These are phyloP conservation scores for Filobasidium wieringae DNA, from an alignment of 768 basidiomycete genomes.

Conservation along the genomic window DNA sequence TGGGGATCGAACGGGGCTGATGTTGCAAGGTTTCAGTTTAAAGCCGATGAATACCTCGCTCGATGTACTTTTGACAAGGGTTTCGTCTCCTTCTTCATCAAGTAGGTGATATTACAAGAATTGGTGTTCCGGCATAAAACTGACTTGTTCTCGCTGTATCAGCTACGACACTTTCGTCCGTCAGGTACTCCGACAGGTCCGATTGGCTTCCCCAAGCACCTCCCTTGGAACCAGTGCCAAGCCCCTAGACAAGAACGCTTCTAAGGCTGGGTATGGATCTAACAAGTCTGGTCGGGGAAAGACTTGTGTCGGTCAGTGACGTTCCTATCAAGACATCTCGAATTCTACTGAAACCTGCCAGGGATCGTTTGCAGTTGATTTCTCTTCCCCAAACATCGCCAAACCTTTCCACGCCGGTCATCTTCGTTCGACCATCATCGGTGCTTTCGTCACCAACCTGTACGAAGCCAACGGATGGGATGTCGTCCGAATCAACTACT, in stretches of 20 bases:
- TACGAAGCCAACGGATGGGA: slow-evolving; percentile 91
- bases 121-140: too few species aligned
- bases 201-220: slow-evolving; percentile 17
- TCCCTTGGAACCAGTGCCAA: slow-evolving; percentile 34
- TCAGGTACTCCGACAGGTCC: slow-evolving; percentile 36
- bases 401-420: slow-evolving; percentile 98
- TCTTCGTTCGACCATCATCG: slow-evolving; percentile 93
- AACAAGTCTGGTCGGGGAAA: slow-evolving; percentile 69
- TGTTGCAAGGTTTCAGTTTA: slow-evolving; percentile 49
- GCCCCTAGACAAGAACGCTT: slow-evolving; percentile 35
- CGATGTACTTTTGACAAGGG: slow-evolving; percentile 31
- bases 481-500: slow-evolving; percentile 80
- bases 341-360: neutral
- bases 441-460: slow-evolving; percentile 80
- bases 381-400: slow-evolving; percentile 92
- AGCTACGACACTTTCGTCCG: slow-evolving; percentile 52
- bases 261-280: slow-evolving; percentile 57
- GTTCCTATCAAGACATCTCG: neutral
- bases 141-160: slow-evolving; percentile 50
- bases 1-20: neutral
- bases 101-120: too few species aligned
- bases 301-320: slow-evolving; percentile 51
- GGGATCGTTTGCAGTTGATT: slow-evolving; percentile 47
- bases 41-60: slow-evolving; percentile 63
- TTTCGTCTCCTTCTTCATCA: slow-evolving; percentile 65